Evolutionary conservation across 495 filamentous ascomycete genomes (phyloP).

Genomic region (Penicillium robsamsonii): DNA sequence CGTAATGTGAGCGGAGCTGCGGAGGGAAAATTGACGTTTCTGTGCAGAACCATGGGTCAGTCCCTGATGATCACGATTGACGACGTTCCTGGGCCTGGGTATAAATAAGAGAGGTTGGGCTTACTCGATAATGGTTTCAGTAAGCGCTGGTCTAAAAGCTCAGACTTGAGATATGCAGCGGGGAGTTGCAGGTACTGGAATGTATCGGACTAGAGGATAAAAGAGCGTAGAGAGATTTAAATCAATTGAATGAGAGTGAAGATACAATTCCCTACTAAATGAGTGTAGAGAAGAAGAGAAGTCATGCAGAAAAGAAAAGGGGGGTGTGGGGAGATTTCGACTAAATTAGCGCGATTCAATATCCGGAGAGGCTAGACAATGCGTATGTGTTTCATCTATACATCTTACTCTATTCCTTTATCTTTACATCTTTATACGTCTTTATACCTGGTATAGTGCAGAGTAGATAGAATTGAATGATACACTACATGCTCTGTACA

Average conservation of each 20-base stretch:
- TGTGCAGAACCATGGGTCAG: constrained; percentile 4
- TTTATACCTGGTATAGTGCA: neutral
- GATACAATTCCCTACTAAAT: neutral
- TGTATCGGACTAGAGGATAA: neutral
- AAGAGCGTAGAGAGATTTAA: constrained; percentile 3
- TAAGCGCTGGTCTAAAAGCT: neutral
- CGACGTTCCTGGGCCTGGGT: neutral
- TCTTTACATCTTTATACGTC: too few relatives aligned
- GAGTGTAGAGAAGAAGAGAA: constrained; percentile 3
- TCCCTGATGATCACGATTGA: neutral
- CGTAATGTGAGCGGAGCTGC: neutral
- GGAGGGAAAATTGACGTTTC: neutral
- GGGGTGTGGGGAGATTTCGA: neutral
- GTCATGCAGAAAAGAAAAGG: constrained; percentile 4
- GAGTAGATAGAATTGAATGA: neutral
- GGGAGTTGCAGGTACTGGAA: neutral
- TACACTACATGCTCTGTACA: neutral
- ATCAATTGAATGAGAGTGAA: constrained; percentile 1
- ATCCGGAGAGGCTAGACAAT: constrained; percentile 3
- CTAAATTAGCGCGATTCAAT: constrained; percentile 7
- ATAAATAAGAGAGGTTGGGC: neutral
- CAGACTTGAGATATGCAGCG: constrained; percentile 1
- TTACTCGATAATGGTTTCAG: constrained; percentile 1
- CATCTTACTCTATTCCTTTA: neutral
- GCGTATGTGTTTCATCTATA: constrained; percentile 1